Base-by-base conservation (phyloP, 306 rosid genomes). In the Pyrus betulifolia region DNA sequence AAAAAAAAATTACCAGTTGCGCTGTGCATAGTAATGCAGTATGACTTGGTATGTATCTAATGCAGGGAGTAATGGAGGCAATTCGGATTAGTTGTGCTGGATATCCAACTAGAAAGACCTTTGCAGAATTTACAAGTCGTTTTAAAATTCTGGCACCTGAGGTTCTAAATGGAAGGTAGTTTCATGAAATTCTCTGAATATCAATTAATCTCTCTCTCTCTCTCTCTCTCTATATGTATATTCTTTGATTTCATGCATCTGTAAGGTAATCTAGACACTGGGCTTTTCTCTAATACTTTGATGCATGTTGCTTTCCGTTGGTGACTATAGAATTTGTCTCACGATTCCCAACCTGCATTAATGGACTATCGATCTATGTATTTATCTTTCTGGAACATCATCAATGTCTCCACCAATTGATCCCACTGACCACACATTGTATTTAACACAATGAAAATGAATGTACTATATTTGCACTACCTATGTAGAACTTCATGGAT, bases 21-120 rank as follows among this genome's bases (percentile, higher is more conserved):
- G 14, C 58, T 46, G 69, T 66, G 62, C 45, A 52, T 64, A 38
- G 19, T 4, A 46, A 22, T 65, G 78, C 69, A 84, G 57, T 63
- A 72, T 30, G 42, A 74, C 76, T 78, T 70, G 77, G 27, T 25
- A 10, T 54, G 67, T 76, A 51, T 69, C 60, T 35, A 38, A 72
- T 78, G 72, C 78, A 95, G 99, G 99, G 99, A 78, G 99, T 95
- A 74, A 95, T 95, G 99, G 99, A 95, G 85, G 99, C 99, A 74
- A 95, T 95, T 82, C 83, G 99, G 86, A 92, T 95, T 84, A 95
- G 99, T 82, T 90, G 97, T 79, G 97, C 99, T 49, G 99, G 99
- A 78, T 95, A 79, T 87, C 99, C 99, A 27, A 92, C 93, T 58
- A 85, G 99, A 85, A 95, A 90, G 85, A 86, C 57, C 46, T 95